Conservation (phyloP, 106 monocot genomes). For the Dendrobium chrysotoxum region DNA sequence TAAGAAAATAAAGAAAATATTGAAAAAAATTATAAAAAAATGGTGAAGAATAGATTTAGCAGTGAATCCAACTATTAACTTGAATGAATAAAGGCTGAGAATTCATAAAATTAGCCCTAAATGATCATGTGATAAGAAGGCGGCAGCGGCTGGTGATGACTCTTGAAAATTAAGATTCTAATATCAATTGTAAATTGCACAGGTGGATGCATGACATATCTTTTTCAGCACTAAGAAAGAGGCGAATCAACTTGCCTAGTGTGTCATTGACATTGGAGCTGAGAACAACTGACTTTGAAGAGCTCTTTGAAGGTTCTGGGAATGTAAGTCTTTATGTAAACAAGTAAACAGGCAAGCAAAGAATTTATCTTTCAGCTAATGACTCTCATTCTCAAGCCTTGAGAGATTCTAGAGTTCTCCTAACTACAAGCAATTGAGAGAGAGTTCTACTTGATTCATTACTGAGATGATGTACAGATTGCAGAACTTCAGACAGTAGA, state of each 20-base stretch:
- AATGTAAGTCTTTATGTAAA: constrained; percentile 26
- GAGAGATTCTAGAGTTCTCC: constrained; percentile 49
- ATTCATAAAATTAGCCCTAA: no score
- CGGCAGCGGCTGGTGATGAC: neutral
- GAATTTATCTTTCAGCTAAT: constrained; percentile 22
- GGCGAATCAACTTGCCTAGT: constrained; percentile 44
- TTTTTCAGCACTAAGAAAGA: constrained; percentile 53
- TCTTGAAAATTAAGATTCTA: neutral
- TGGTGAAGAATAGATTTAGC: no score
- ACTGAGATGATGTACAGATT: neutral
- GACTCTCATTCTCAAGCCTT: constrained; percentile 13
- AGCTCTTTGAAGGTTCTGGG: constrained; percentile 52
- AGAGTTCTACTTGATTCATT: neutral
- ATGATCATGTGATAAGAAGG: no score
- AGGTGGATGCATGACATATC: constrained; percentile 77
- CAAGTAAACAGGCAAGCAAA: constrained; percentile 51
- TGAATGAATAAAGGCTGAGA: no score
- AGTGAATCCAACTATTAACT: no score
- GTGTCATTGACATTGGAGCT: constrained; percentile 57
- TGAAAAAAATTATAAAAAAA: no score
- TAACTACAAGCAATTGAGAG: constrained; percentile 45
- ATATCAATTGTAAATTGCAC: neutral
- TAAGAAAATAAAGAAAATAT: no score
- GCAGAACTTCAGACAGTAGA: neutral
- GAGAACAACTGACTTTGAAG: constrained; percentile 62